Percentiles rank a stretch among this genome's conserved stretches.
Evolutionary conservation across 805 yeast genomes (phyloP).

Genomic region (Ogataea glucozyma): DNA sequence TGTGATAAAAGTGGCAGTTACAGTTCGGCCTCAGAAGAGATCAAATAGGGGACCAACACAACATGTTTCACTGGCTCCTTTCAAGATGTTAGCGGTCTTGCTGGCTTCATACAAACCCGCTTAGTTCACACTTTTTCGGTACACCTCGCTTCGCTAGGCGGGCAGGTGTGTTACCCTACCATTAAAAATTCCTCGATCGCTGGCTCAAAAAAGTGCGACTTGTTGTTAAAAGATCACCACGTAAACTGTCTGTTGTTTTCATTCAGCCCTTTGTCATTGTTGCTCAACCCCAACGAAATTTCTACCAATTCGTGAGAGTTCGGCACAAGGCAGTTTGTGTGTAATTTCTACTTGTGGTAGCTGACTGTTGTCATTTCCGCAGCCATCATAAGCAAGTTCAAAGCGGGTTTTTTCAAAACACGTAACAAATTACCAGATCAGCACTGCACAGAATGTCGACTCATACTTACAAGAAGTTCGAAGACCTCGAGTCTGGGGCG

Average conservation of each 20-base stretch:
- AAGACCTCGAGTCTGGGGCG: constrained; percentile 65
- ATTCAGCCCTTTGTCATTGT: neutral
- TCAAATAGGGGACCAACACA: no score
- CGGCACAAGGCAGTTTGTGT: constrained; percentile 1
- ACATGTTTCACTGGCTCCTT: no score
- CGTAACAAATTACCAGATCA: constrained; percentile 11
- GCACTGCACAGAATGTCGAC: constrained; percentile 87
- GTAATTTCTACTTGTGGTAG: neutral
- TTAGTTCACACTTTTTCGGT: no score
- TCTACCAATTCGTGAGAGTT: no score
- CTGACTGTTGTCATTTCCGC: constrained; percentile 7
- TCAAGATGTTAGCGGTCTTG: no score
- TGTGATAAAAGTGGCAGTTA: no score
- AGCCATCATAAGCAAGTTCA: neutral
- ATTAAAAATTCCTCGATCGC: neutral
- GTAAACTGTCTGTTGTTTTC: constrained; percentile 4
- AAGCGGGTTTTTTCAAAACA: constrained; percentile 4
- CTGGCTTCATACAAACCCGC: no score
- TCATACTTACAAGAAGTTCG: constrained; percentile 78
- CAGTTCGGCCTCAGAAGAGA: no score
- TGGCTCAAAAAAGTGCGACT: constrained; percentile 7
- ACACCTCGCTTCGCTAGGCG: no score
- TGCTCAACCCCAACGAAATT: neutral
- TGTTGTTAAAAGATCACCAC: constrained; percentile 5
- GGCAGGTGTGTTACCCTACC: constrained; percentile 4